Conservation (phyloP, 805 yeast species). For the Huiozyma naganishii region DNA sequence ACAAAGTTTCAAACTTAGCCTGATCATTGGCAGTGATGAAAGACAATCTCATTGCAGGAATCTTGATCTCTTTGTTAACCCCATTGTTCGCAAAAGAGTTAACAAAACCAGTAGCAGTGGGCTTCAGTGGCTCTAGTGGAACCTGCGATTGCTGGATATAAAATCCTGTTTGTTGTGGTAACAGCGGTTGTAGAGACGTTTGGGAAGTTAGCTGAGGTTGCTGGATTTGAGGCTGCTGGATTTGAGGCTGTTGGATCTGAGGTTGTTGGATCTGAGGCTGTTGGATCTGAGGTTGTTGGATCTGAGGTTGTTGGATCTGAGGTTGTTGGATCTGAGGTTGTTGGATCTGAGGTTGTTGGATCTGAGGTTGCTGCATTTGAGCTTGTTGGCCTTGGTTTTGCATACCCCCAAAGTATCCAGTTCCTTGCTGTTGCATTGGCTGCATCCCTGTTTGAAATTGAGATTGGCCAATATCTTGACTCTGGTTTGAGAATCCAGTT, state of each 20-base stretch:
- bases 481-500: too few species aligned
- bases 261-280: conserved; percentile 16
- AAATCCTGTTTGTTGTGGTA: conserved; percentile 36
- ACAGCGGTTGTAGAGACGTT: conserved; percentile 15
- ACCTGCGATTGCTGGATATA: conserved; percentile 28
- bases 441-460: background rate
- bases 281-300: conserved; percentile 3
- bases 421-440: background rate
- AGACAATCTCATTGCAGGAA: conserved; percentile 69
- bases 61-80: conserved; percentile 48
- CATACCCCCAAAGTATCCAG: too few species aligned
- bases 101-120: conserved; percentile 40
- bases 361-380: conserved; percentile 1
- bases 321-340: conserved; percentile 10
- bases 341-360: conserved; percentile 2
- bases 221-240: conserved; percentile 24
- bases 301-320: conserved; percentile 9
- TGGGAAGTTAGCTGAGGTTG: conserved; percentile 3
- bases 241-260: conserved; percentile 9
- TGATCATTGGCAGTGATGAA: conserved; percentile 83
- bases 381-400: conserved; percentile 7
- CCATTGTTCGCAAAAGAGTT: conserved; percentile 32
- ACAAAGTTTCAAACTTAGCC: conserved; percentile 72
- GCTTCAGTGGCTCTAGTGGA: conserved; percentile 26
- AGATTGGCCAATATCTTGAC: too few species aligned